Conservation (phyloP, 148 eudicot species). For the Vaccinium vitisidaea region DNA sequence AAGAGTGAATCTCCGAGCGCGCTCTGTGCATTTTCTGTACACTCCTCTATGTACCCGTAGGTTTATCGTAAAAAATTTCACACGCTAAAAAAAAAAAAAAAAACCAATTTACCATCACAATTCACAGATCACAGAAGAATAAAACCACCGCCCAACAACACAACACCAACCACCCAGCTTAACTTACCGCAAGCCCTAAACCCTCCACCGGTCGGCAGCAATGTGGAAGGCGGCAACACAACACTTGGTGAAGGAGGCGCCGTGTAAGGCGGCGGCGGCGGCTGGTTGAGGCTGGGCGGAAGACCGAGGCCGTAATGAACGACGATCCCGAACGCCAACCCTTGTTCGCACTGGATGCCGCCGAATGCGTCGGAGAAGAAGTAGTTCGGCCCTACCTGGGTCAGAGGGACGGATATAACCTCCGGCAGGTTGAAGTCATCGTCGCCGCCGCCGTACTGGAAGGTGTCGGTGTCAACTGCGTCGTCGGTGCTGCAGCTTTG, state of each 20-base stretch:
- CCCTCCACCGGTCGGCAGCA: slow-evolving; percentile 19
- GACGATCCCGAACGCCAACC: slow-evolving; percentile 59
- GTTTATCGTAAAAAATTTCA: too few species aligned
- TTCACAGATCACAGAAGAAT: neutral
- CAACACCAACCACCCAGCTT: slow-evolving; percentile 13
- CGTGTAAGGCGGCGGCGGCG: slow-evolving; percentile 71
- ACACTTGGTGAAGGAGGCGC: slow-evolving; percentile 42
- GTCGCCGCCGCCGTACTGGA: slow-evolving; percentile 43
- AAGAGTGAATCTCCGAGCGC: too few species aligned
- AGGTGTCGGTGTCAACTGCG: slow-evolving; percentile 45
- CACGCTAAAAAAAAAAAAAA: too few species aligned
- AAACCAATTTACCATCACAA: too few species aligned
- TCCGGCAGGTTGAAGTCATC: slow-evolving; percentile 24
- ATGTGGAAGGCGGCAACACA: slow-evolving; percentile 23
- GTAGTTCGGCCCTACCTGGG: slow-evolving; percentile 54
- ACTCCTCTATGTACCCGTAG: too few species aligned
- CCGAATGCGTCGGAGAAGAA: slow-evolving; percentile 71
- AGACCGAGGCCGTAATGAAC: slow-evolving; percentile 68
- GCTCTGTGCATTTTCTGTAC: too few species aligned
- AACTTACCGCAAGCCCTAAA: slow-evolving; percentile 14
- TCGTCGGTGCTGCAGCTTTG: slow-evolving; percentile 49
- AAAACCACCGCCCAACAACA: neutral
- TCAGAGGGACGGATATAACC: slow-evolving; percentile 47
- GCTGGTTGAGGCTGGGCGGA: slow-evolving; percentile 81
- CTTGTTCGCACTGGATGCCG: slow-evolving; percentile 54